These are phyloP conservation scores for Cyberlindnera xishuangbannaensis DNA, from an alignment of 805 yeast species.

Conservation along the genomic window DNA sequence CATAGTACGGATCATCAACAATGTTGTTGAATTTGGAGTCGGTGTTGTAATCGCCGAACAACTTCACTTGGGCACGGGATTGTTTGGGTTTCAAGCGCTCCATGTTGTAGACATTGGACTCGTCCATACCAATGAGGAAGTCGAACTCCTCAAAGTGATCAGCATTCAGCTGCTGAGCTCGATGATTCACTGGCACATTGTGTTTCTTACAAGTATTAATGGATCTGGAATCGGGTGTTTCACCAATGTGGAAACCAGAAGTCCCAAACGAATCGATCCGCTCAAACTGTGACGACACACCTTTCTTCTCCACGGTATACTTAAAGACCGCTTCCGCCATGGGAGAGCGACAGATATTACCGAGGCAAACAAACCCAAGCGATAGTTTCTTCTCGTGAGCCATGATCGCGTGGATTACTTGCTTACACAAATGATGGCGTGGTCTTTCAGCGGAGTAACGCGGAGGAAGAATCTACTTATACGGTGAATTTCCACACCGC, in stretches of 20 bases:
- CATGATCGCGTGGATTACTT: too few species aligned
- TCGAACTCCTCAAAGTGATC: slow-evolving; percentile 54
- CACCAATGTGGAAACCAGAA: slow-evolving; percentile 78
- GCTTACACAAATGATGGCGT: too few species aligned
- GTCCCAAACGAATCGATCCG: slow-evolving; percentile 87
- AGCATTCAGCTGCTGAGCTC: slow-evolving; percentile 60
- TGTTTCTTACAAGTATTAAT: slow-evolving; percentile 60
- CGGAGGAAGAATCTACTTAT: too few species aligned
- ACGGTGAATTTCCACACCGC: too few species aligned
- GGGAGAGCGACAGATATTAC: slow-evolving; percentile 93
- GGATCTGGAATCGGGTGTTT: slow-evolving; percentile 73
- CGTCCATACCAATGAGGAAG: slow-evolving; percentile 68
- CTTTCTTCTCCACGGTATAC: slow-evolving; percentile 50
- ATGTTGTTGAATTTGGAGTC: slow-evolving; percentile 44
- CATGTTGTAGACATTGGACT: slow-evolving; percentile 48
- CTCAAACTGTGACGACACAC: slow-evolving; percentile 38
- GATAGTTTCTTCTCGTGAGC: slow-evolving; percentile 36
- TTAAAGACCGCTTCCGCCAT: slow-evolving; percentile 95
- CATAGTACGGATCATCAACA: slow-evolving; percentile 91
- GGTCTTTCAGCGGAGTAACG: too few species aligned
- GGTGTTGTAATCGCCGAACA: slow-evolving; percentile 81
- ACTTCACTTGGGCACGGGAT: slow-evolving; percentile 41
- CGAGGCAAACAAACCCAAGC: slow-evolving; percentile 88
- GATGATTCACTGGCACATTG: slow-evolving; percentile 69
- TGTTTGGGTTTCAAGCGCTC: slow-evolving; percentile 45